These are phyloP conservation scores for Fusarium armeniacum DNA, from an alignment of 2,329 filamentous ascomycete species.

Conservation along the genomic window DNA sequence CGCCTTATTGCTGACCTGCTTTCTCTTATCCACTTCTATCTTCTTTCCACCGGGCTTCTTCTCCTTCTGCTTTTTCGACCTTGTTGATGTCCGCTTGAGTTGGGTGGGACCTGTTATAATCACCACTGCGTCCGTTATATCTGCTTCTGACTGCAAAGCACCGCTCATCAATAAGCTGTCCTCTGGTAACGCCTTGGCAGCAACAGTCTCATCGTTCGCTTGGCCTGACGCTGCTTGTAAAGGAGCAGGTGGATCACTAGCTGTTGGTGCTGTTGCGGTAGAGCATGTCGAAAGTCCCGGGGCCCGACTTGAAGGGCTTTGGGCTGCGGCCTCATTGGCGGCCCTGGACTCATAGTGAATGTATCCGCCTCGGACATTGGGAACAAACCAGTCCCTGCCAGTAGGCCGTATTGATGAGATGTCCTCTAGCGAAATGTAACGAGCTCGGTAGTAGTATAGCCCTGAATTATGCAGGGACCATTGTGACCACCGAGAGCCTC, in stretches of 20 bases:
- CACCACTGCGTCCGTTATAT: constrained; percentile 13
- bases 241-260: neutral
- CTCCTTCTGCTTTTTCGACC: constrained; percentile 38
- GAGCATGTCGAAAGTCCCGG: constrained; percentile 31
- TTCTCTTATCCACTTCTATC: constrained; percentile 39
- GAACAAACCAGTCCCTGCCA: constrained; percentile 42
- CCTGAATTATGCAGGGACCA: constrained; percentile 37
- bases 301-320: neutral
- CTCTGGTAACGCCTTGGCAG: constrained; percentile 1
- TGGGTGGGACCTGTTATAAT: constrained; percentile 13
- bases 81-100: constrained; percentile 16
- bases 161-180: constrained; percentile 34
- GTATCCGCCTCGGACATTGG: constrained; percentile 34
- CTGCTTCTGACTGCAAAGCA: constrained; percentile 17
- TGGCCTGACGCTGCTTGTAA: constrained; percentile 2
- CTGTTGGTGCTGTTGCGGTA: constrained; percentile 24
- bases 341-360: constrained; percentile 46
- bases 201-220: constrained; percentile 15
- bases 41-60: constrained; percentile 39
- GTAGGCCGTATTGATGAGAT: constrained; percentile 29
- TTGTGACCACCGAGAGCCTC: constrained; percentile 33
- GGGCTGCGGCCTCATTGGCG: constrained; percentile 17
- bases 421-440: constrained; percentile 41
- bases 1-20: constrained; percentile 37
- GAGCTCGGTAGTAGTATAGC: constrained; percentile 44